Base-by-base conservation (phyloP, 495 filamentous ascomycete species). In the Tetracladium marchalianum region DNA sequence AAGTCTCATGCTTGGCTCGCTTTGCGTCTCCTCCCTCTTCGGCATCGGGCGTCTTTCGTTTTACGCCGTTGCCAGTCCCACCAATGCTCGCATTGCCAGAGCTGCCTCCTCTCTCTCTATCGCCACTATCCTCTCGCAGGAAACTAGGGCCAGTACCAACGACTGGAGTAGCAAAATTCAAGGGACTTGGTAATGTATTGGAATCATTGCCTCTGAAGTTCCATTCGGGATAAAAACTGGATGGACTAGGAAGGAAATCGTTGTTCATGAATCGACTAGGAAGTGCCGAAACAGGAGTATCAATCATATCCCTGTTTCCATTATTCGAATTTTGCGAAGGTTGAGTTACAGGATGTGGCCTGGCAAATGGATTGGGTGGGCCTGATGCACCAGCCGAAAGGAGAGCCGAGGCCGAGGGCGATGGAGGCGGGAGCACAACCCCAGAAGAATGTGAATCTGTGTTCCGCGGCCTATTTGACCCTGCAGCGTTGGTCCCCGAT, bases 281-380 rank as follows among this genome's bases (percentile, higher is more conserved):
- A 7, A 98, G 71, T 2, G 92, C 90, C n/a, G 90, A 96, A n/a
- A 95, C 90, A 0, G 92, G 92, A 4, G 92, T 97, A 55, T 96
- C 89, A 49, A 89, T 90, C 51, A 86, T 83, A 60, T 84, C 85
- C 46, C 76, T 80, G 43, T 68, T 76, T 44, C 70, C 80, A 51
- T 75, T 79, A 35, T 76, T 60, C 59, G 79, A 62, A 50, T 68
- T 46, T 56, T 70, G 55, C 2, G 75, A 73, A 9, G 80, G 80
- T 55, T 69, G 54, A 7, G 76, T 74, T 12, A 81, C 81, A 4
- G 85, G 83, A 34, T 70, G 69, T 4, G 89, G 92, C 35, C 90
- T 75, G 1, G 93, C 92, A 61, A 97, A 98, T 2, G 92, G 92
- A 66, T 98, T 98, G 5, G 87, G 85, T 16, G 92, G 92, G 0